Evolutionary conservation across 768 basidiomycete species (phyloP).

Genomic region (Amanita polypyramis): DNA sequence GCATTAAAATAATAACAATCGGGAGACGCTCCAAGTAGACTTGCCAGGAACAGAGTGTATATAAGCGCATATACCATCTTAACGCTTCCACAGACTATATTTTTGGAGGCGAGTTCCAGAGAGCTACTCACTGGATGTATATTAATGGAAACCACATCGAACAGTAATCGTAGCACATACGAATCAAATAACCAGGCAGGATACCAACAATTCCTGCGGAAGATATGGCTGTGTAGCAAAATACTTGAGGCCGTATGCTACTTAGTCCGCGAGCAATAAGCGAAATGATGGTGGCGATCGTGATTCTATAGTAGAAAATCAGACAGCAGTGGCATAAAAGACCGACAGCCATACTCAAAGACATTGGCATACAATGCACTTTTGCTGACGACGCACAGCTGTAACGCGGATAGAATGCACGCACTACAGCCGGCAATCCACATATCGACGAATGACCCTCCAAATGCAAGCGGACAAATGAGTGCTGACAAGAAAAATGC

Average conservation of each 20-base stretch:
- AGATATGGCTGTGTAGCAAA: conserved; percentile 90
- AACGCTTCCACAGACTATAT: conserved; percentile 75
- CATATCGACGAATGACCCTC: conserved; percentile 78
- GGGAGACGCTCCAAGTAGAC: not conserved
- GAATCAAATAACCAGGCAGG: conserved; percentile 78
- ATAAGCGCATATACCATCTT: conserved; percentile 88
- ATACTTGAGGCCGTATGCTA: conserved; percentile 63
- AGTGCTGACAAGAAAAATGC: conserved; percentile 64
- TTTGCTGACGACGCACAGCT: conserved; percentile 63
- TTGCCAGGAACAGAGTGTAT: conserved; percentile 67
- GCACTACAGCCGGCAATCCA: conserved; percentile 68
- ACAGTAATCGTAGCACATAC: conserved; percentile 21
- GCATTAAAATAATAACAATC: not conserved
- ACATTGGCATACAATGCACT: conserved; percentile 82
- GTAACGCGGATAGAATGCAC: conserved; percentile 56
- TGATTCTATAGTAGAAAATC: conserved; percentile 44
- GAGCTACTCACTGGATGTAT: conserved; percentile 58
- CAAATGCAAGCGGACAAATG: conserved; percentile 81
- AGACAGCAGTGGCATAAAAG: not conserved
- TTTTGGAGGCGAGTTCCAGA: conserved; percentile 76
- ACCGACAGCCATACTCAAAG: conserved; percentile 59
- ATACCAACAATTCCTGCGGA: conserved; percentile 83
- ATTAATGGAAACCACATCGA: conserved; percentile 8
- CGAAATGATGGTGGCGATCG: conserved; percentile 71
- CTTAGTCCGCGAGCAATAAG: conserved; percentile 76